phyloP scores from a whole-genome alignment of 2,329 filamentous ascomycete genomes.

The Pseudogymnoascus sp. region DNA sequence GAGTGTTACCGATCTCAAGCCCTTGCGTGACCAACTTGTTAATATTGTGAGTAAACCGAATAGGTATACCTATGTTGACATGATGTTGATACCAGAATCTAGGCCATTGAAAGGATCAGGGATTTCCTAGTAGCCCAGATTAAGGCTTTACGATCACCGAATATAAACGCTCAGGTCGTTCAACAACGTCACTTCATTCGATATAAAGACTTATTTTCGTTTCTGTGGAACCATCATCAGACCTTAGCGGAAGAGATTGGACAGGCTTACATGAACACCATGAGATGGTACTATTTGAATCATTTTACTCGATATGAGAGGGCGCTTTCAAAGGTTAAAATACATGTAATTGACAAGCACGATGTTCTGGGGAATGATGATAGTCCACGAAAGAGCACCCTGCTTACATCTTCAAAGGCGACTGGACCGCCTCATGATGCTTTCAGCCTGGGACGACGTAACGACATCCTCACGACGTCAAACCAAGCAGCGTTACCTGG shows the following conservation, averaged over 20 bases:
- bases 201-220: conserved; percentile 81
- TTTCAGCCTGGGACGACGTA: conserved; percentile 78
- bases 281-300: conserved; percentile 95
- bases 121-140: conserved; percentile 94
- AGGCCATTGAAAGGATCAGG: conserved; percentile 87
- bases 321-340: conserved; percentile 73
- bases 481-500: conserved; percentile 74
- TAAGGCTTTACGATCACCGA: conserved; percentile 85
- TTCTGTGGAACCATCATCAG: conserved; percentile 73
- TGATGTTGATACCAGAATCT: conserved; percentile 15
- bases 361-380: conserved; percentile 79
- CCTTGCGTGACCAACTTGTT: conserved; percentile 74
- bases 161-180: conserved; percentile 94
- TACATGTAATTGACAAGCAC: conserved; percentile 74
- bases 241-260: conserved; percentile 83
- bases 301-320: conserved; percentile 85
- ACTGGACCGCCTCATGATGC: conserved; percentile 66
- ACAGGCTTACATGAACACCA: conserved; percentile 93
- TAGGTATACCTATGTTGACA: conserved; percentile 8
- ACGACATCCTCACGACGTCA: conserved; percentile 68
- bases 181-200: conserved; percentile 86
- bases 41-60: conserved; percentile 51
- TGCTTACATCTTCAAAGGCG: conserved; percentile 43
- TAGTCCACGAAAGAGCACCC: conserved; percentile 52
- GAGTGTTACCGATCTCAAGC: conserved; percentile 74